Conservation (phyloP, 2,329 filamentous ascomycete species). For the Colletotrichum sp. region DNA sequence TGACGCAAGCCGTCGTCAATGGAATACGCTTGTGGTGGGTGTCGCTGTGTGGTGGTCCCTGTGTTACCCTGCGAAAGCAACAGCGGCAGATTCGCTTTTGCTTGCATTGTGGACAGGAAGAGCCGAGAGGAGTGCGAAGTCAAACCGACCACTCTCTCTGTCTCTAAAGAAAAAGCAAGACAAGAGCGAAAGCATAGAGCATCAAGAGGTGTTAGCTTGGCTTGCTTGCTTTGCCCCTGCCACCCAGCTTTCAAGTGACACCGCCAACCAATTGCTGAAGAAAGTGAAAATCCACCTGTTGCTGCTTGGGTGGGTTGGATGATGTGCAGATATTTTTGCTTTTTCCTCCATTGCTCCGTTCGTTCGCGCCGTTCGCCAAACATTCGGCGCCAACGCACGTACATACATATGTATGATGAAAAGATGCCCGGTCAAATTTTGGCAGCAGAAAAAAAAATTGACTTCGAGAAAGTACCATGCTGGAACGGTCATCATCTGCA, state of each 20-base stretch:
- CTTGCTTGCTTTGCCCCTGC: background rate
- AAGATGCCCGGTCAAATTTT: background rate
- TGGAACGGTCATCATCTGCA: background rate
- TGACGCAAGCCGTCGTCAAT: constrained; percentile 18
- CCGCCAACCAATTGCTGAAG: background rate
- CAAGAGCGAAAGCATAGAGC: background rate
- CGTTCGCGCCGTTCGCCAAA: constrained; percentile 14
- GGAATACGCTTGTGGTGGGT: constrained; percentile 14
- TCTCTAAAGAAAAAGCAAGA: background rate
- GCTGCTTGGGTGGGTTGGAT: background rate
- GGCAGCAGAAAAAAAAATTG: background rate
- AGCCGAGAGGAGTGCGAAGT: background rate
- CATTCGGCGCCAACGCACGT: background rate
- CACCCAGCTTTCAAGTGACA: background rate
- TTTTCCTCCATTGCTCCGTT: background rate
- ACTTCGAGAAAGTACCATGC: background rate
- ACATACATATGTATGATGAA: background rate
- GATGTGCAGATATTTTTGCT: background rate
- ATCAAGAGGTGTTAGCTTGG: background rate
- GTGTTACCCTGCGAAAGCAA: background rate
- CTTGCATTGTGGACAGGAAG: background rate
- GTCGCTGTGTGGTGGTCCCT: background rate
- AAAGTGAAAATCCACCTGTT: background rate
- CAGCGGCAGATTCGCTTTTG: background rate
- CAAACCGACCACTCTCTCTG: background rate